Evolutionary conservation across 2,329 filamentous ascomycete genomes (phyloP).

Genomic region (Dactylonectria estremocensis): DNA sequence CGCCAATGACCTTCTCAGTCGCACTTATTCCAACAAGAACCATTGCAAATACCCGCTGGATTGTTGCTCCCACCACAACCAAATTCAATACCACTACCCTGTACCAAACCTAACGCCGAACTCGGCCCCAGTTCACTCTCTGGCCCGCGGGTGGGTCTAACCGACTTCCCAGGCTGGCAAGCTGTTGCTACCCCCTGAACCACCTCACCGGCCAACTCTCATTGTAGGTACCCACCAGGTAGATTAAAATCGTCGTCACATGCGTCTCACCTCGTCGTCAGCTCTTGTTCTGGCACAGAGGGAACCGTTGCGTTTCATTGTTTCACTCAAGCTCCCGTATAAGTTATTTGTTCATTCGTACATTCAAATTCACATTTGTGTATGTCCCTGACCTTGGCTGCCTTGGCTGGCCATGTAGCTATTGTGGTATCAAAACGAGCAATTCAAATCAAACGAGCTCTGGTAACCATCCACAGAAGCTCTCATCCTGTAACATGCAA

Average conservation of each 20-base stretch:
- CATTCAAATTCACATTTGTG: conserved; percentile 40
- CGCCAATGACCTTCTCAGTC: background rate
- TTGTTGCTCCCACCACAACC: background rate
- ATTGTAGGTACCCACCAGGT: background rate
- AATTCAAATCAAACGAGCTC: conserved; percentile 46
- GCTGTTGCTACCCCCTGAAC: conserved; percentile 5
- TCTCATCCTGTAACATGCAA: conserved; percentile 44
- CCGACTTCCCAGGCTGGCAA: background rate
- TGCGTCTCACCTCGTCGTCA: conserved; percentile 27
- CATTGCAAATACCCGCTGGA: background rate
- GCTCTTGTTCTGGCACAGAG: conserved; percentile 9
- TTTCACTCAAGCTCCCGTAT: conserved; percentile 7
- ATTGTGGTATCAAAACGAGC: conserved; percentile 48
- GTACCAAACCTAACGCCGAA: conserved; percentile 1
- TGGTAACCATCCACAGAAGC: conserved; percentile 36
- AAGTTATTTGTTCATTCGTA: background rate
- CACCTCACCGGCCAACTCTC: background rate
- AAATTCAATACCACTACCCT: conserved; percentile 15
- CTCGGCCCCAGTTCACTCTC: conserved; percentile 19
- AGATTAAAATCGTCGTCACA: conserved; percentile 13
- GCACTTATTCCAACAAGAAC: background rate
- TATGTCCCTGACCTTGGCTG: conserved; percentile 42
- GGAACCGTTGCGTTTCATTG: background rate
- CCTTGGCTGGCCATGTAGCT: conserved; percentile 40
- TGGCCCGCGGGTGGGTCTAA: conserved; percentile 20